Evolutionary conservation across 2,329 filamentous ascomycete genomes (phyloP).

Genomic region (Fusarium sp.): DNA sequence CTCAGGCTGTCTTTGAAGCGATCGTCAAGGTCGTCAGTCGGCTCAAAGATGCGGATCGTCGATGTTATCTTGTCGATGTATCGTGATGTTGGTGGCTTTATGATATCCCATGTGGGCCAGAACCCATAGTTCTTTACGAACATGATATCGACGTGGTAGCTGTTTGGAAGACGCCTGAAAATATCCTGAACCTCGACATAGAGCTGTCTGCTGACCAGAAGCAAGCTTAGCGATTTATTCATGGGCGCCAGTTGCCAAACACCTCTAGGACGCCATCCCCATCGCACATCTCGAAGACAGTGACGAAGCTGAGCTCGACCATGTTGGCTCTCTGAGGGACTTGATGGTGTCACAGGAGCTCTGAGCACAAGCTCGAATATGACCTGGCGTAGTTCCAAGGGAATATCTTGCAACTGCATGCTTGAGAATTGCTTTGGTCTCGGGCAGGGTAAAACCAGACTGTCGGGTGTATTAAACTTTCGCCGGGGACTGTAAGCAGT

Average conservation of each 20-base stretch:
- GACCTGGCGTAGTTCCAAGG: neutral
- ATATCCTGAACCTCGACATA: neutral
- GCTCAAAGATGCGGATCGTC: conserved; percentile 13
- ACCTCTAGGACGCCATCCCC: neutral
- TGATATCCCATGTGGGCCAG: conserved; percentile 7
- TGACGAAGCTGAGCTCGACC: neutral
- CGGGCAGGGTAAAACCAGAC: neutral
- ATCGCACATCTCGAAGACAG: neutral
- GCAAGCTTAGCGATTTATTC: neutral
- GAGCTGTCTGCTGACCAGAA: conserved; percentile 4
- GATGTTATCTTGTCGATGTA: conserved; percentile 3
- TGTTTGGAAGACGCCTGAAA: neutral
- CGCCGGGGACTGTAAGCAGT: neutral
- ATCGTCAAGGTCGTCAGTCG: neutral
- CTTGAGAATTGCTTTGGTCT: neutral
- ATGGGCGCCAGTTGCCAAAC: neutral
- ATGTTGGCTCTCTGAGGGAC: neutral
- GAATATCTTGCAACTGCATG: neutral
- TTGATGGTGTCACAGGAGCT: neutral
- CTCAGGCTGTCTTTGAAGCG: neutral
- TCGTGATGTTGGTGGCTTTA: neutral
- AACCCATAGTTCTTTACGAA: conserved; percentile 7
- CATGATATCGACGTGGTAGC: conserved; percentile 23
- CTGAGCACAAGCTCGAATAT: neutral
- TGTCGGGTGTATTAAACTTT: neutral